Evolutionary conservation across 768 basidiomycete species (phyloP).

Genomic region (Tricholoma flavovirens): DNA sequence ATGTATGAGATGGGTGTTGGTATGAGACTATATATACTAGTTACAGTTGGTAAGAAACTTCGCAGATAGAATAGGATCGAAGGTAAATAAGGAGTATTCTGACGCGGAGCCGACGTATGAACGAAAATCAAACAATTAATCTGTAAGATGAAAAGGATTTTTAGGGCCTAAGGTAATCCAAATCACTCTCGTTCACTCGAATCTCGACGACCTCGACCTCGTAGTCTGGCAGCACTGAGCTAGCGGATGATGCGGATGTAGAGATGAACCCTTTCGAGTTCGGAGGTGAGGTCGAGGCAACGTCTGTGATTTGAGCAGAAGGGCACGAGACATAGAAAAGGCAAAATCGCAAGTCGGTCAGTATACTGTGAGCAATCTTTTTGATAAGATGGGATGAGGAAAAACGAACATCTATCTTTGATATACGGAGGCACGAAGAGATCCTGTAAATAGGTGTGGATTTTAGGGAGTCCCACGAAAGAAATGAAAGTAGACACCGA

Average conservation of each 20-base stretch:
- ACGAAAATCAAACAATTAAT: background rate
- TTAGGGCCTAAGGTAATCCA: slow-evolving; percentile 70
- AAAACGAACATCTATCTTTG: slow-evolving; percentile 78
- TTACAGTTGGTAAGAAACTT: background rate
- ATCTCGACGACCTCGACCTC: slow-evolving; percentile 89
- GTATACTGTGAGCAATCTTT: slow-evolving; percentile 14
- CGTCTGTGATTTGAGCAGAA: slow-evolving; percentile 40
- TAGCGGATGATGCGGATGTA: slow-evolving; percentile 62
- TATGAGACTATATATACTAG: background rate
- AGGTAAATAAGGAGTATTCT: background rate
- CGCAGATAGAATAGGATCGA: background rate
- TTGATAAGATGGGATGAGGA: slow-evolving; percentile 15
- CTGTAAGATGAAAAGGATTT: slow-evolving; percentile 1
- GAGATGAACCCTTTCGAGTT: slow-evolving; percentile 61
- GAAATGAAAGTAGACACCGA: slow-evolving; percentile 25
- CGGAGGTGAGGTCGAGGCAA: slow-evolving; percentile 79
- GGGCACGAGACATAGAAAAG: slow-evolving; percentile 5
- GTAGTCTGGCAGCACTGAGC: slow-evolving; percentile 64
- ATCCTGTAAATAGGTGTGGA: slow-evolving; percentile 40
- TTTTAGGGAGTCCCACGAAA: slow-evolving; percentile 1
- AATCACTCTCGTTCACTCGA: slow-evolving; percentile 72
- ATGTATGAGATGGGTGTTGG: background rate
- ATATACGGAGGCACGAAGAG: slow-evolving; percentile 85
- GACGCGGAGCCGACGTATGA: background rate
- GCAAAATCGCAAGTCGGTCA: slow-evolving; percentile 10